Conservation (phyloP, 2,329 filamentous ascomycete genomes). For the Alternaria conjuncta region DNA sequence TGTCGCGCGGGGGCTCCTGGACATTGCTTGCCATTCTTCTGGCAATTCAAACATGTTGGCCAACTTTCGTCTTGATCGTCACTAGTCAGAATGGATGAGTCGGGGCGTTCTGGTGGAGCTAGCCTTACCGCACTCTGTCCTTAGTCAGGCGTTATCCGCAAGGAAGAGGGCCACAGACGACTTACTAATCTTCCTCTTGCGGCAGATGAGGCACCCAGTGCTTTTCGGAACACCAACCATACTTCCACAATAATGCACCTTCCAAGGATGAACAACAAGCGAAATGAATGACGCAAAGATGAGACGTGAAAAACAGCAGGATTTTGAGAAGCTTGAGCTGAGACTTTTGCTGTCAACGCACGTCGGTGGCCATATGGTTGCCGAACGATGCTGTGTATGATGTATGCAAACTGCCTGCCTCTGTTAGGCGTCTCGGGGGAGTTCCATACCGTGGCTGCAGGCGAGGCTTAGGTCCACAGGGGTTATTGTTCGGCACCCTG, state of each 20-base stretch:
- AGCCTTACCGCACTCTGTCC: slow-evolving; percentile 27
- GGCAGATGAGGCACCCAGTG: slow-evolving; percentile 42
- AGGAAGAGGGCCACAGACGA: slow-evolving; percentile 2
- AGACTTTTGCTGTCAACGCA: slow-evolving; percentile 3
- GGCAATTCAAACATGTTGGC: slow-evolving; percentile 43
- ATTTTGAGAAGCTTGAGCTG: background rate
- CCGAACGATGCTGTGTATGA: slow-evolving; percentile 14
- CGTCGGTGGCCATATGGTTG: slow-evolving; percentile 6
- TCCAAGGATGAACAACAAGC: background rate
- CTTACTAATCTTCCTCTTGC: slow-evolving; percentile 44
- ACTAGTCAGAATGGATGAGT: slow-evolving; percentile 15
- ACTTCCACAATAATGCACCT: background rate
- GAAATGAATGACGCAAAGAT: background rate
- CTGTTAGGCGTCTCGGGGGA: slow-evolving; percentile 10
- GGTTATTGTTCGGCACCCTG: slow-evolving; percentile 8
- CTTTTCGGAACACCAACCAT: slow-evolving; percentile 47
- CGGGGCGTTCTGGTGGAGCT: slow-evolving; percentile 2
- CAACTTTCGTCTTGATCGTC: slow-evolving; percentile 41
- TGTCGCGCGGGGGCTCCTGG: slow-evolving; percentile 43
- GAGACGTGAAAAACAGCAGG: background rate
- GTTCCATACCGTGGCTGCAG: slow-evolving; percentile 12
- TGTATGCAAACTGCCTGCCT: slow-evolving; percentile 13
- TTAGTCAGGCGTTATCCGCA: slow-evolving; percentile 11
- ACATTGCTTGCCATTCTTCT: slow-evolving; percentile 43
- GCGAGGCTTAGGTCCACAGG: slow-evolving; percentile 18